Percentiles rank a stretch among this genome's conserved stretches.
Evolutionary conservation across 805 yeast genomes (phyloP).

Genomic region (Ascoidea tarda): DNA sequence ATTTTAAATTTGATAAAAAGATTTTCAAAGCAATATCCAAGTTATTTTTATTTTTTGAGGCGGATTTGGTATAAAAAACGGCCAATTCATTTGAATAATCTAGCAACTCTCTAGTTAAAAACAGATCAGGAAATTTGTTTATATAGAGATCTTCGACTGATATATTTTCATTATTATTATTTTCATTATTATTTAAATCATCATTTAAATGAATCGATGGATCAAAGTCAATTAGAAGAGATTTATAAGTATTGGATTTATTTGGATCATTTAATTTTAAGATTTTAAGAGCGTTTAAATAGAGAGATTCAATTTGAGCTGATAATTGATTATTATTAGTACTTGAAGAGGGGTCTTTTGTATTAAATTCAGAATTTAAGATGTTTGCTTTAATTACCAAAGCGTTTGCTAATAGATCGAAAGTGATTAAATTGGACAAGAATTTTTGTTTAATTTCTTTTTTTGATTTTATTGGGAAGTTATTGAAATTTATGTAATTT

Average conservation of each 20-base stretch:
- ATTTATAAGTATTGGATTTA: not conserved
- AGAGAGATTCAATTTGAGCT: not conserved
- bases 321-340: too few relatives aligned
- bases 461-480: too few relatives aligned
- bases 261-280: not conserved
- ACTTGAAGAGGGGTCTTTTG: too few relatives aligned
- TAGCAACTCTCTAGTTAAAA: conserved; percentile 13
- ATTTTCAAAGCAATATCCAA: conserved; percentile 19
- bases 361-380: too few relatives aligned
- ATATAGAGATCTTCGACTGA: not conserved
- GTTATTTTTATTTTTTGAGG: not conserved
- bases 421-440: not conserved
- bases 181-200: too few relatives aligned
- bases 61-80: conserved; percentile 10
- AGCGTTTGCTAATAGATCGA: not conserved
- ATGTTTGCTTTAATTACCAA: not conserved
- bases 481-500: too few relatives aligned
- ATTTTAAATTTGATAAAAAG: conserved; percentile 19
- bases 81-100: conserved; percentile 15
- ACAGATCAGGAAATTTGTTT: too few relatives aligned
- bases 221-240: not conserved
- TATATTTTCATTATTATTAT: too few relatives aligned
- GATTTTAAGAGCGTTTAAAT: not conserved
- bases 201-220: not conserved
- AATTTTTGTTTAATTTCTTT: too few relatives aligned